Conservation (phyloP, 805 yeast genomes). For the Lachancea kluyveri region DNA sequence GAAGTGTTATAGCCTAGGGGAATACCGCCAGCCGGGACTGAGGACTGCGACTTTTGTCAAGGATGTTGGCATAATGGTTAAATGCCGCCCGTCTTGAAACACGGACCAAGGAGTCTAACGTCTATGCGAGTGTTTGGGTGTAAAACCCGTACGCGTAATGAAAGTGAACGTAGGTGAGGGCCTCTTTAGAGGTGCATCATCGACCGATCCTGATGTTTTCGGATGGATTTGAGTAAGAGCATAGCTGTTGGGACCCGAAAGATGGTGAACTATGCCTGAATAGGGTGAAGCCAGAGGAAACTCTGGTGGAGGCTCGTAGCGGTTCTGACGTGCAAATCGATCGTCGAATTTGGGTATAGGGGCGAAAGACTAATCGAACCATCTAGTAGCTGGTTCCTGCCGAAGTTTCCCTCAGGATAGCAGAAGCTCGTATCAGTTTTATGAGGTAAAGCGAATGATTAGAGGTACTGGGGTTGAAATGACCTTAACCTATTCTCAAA, state of each 20-base stretch:
- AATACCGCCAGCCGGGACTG: slow-evolving; percentile 29
- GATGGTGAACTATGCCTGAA: slow-evolving; percentile 42
- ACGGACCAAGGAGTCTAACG: slow-evolving; percentile 40
- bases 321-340: slow-evolving; percentile 42
- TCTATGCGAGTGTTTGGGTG: slow-evolving; percentile 38
- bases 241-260: slow-evolving; percentile 41
- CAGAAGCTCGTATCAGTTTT: slow-evolving; percentile 38
- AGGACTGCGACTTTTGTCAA: slow-evolving; percentile 34
- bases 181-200: slow-evolving; percentile 32
- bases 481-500: slow-evolving; percentile 37
- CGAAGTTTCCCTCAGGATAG: slow-evolving; percentile 39
- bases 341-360: slow-evolving; percentile 41
- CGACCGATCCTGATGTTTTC: slow-evolving; percentile 36
- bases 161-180: slow-evolving; percentile 36
- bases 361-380: slow-evolving; percentile 40
- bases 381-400: slow-evolving; percentile 41
- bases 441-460: slow-evolving; percentile 38
- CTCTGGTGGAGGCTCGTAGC: slow-evolving; percentile 42
- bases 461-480: slow-evolving; percentile 37
- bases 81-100: slow-evolving; percentile 36
- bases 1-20: slow-evolving; percentile 30
- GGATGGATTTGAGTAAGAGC: slow-evolving; percentile 39
- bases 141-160: slow-evolving; percentile 37
- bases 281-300: slow-evolving; percentile 42
- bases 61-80: slow-evolving; percentile 35